Percentiles rank a stretch among this genome's conserved stretches.
Conservation (phyloP, 768 basidiomycete genomes). For the Tulasnella sp. region DNA sequence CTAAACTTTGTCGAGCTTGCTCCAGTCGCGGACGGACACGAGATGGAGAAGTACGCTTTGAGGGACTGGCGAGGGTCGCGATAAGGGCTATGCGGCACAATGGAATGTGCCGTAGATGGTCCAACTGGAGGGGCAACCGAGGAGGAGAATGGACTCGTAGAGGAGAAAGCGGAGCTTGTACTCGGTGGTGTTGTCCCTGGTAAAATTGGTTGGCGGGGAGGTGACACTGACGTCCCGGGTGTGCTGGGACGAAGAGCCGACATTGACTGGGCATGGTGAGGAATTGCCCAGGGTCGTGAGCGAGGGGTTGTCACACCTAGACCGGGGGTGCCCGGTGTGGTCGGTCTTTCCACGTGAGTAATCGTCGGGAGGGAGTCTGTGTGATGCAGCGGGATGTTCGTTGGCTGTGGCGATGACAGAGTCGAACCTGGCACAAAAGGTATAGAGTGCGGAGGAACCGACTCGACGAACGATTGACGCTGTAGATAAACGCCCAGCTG, state of each 20-base stretch:
- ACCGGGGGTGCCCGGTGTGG: constrained; percentile 15
- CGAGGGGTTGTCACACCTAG: constrained; percentile 1
- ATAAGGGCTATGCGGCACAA: constrained; percentile 61
- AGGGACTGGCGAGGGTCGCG: constrained; percentile 69
- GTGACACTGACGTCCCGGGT: not conserved
- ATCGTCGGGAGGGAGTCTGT: not conserved
- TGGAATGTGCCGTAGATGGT: constrained; percentile 30
- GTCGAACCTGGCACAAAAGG: constrained; percentile 45
- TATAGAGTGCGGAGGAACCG: constrained; percentile 68
- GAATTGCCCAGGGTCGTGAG: constrained; percentile 27
- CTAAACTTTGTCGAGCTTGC: constrained; percentile 78
- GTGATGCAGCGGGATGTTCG: not conserved
- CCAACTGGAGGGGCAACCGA: not conserved
- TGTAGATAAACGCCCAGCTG: constrained; percentile 90
- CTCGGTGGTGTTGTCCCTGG: constrained; percentile 16
- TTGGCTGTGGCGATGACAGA: not conserved
- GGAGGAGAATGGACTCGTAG: constrained; percentile 12
- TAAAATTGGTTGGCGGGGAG: not conserved
- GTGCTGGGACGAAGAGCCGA: constrained; percentile 23
- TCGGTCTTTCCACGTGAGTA: constrained; percentile 16
- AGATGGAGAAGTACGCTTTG: constrained; percentile 78
- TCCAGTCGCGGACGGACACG: constrained; percentile 76
- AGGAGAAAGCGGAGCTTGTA: constrained; percentile 9
- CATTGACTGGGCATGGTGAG: constrained; percentile 24
- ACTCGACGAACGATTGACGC: constrained; percentile 68